These are phyloP conservation scores for Penicillium digitatum DNA, from an alignment of 2,329 filamentous ascomycete species.

Conservation along the genomic window DNA sequence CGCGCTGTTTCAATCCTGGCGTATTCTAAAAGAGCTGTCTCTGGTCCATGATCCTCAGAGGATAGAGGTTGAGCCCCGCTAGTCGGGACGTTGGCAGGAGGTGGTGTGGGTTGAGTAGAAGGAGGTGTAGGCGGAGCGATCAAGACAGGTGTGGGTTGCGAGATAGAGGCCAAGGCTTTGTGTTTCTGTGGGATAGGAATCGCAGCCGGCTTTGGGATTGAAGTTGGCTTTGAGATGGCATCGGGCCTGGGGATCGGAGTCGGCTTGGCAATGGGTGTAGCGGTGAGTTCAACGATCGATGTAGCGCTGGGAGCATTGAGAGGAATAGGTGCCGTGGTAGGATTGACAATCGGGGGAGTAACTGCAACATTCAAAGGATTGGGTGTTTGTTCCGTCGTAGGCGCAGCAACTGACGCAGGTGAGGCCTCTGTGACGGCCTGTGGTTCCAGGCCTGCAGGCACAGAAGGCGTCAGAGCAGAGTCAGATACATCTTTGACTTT, in stretches of 20 bases:
- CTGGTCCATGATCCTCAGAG: constrained; percentile 13
- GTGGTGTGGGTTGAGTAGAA: constrained; percentile 17
- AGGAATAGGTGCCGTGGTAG: constrained; percentile 6
- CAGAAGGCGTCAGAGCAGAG: neutral
- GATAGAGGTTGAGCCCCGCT: constrained; percentile 15
- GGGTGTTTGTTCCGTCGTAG: constrained; percentile 24
- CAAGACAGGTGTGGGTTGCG: constrained; percentile 11
- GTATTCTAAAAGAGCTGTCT: constrained; percentile 3
- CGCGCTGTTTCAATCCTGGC: constrained; percentile 4
- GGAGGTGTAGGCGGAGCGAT: constrained; percentile 10
- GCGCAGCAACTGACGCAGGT: constrained; percentile 7
- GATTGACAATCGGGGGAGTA: constrained; percentile 26
- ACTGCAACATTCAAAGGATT: constrained; percentile 3
- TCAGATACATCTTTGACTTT: constrained; percentile 4
- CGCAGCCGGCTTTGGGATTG: constrained; percentile 14
- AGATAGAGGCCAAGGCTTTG: constrained; percentile 27
- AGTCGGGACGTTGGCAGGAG: constrained; percentile 12
- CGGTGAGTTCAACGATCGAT: neutral
- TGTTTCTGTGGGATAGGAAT: constrained; percentile 27
- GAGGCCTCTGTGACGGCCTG: neutral
- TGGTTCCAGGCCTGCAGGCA: constrained; percentile 1
- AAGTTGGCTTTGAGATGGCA: neutral
- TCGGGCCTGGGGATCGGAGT: neutral
- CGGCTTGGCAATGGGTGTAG: neutral
- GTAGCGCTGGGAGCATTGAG: neutral